These are phyloP conservation scores for Dimargaris verticillata DNA, from an alignment of 192 early-diverging fungal genomes.

Conservation along the genomic window DNA sequence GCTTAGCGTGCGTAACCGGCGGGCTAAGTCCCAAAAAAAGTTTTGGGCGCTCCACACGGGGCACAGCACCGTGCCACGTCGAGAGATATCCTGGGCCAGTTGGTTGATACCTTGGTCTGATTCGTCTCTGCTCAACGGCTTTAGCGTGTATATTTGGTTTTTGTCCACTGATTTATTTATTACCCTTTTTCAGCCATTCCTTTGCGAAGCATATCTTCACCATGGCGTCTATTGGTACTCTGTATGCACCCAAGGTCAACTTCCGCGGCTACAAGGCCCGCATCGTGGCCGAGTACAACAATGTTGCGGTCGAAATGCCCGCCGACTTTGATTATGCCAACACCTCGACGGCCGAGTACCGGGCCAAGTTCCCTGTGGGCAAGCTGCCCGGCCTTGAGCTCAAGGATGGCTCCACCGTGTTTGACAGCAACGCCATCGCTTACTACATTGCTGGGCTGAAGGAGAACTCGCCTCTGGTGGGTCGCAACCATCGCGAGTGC, in stretches of 20 bases:
- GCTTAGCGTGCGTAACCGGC: too few relatives aligned
- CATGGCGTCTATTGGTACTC: conserved; percentile 22
- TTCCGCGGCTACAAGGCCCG: conserved; percentile 38
- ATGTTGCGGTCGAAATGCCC: conserved; percentile 49
- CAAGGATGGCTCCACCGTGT: conserved; percentile 52
- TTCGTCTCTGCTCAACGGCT: too few relatives aligned
- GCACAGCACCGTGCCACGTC: too few relatives aligned
- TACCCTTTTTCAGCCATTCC: too few relatives aligned
- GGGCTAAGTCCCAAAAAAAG: too few relatives aligned
- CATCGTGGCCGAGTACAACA: conserved; percentile 64
- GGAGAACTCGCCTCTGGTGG: conserved; percentile 35
- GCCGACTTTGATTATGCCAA: conserved; percentile 12
- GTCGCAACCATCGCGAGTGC: conserved; percentile 37
- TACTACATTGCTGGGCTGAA: conserved; percentile 34
- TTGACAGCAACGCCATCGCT: conserved; percentile 81
- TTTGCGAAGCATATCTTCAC: too few relatives aligned
- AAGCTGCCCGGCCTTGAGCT: conserved; percentile 84
- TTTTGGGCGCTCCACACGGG: too few relatives aligned
- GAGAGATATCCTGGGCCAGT: too few relatives aligned
- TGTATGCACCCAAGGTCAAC: conserved; percentile 20
- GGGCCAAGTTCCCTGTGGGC: conserved; percentile 81
- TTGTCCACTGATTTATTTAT: too few relatives aligned
- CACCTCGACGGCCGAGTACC: conserved; percentile 58
- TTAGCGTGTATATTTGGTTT: too few relatives aligned
- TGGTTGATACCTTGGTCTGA: too few relatives aligned